Evolutionary conservation across 2,329 filamentous ascomycete species (phyloP).

Genomic region (Neofusicoccum sp.): DNA sequence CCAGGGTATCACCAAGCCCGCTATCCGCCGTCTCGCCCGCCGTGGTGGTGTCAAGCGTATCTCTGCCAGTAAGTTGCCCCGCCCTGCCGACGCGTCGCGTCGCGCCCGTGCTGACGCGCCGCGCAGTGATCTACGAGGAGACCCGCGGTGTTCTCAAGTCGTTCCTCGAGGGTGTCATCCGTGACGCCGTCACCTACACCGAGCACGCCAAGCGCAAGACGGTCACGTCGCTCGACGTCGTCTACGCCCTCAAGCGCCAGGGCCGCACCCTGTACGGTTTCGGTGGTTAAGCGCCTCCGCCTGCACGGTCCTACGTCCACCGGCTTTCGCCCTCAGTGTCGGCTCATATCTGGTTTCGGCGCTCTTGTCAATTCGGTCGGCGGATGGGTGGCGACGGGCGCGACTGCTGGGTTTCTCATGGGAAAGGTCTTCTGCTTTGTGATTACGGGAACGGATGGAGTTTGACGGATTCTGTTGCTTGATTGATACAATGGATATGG

Average conservation of each 20-base stretch:
- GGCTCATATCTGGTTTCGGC: slow-evolving; percentile 12
- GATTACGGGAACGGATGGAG: slow-evolving; percentile 5
- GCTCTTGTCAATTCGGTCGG: slow-evolving; percentile 7
- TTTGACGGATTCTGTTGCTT: slow-evolving; percentile 3
- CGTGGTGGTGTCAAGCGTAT: slow-evolving; percentile 99
- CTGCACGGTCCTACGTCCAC: not conserved
- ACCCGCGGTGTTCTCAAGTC: slow-evolving; percentile 80
- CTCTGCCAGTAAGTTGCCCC: slow-evolving; percentile 70
- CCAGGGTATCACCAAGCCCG: slow-evolving; percentile 98
- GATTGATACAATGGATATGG: slow-evolving; percentile 6
- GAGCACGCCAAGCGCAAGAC: slow-evolving; percentile 81
- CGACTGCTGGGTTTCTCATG: not conserved
- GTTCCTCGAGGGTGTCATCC: slow-evolving; percentile 79
- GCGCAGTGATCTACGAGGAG: slow-evolving; percentile 75
- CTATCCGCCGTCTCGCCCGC: slow-evolving; percentile 95
- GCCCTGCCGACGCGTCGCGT: not conserved
- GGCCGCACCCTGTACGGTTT: slow-evolving; percentile 67
- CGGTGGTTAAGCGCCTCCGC: slow-evolving; percentile 54
- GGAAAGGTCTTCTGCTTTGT: slow-evolving; percentile 11
- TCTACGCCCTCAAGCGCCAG: slow-evolving; percentile 64
- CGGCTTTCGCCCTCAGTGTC: slow-evolving; percentile 1
- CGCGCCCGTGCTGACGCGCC: slow-evolving; percentile 21
- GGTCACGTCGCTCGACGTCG: slow-evolving; percentile 62
- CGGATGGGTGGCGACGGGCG: not conserved
- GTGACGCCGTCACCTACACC: slow-evolving; percentile 77